Conservation (phyloP, 768 basidiomycete genomes). For the Collybia mongolica region DNA sequence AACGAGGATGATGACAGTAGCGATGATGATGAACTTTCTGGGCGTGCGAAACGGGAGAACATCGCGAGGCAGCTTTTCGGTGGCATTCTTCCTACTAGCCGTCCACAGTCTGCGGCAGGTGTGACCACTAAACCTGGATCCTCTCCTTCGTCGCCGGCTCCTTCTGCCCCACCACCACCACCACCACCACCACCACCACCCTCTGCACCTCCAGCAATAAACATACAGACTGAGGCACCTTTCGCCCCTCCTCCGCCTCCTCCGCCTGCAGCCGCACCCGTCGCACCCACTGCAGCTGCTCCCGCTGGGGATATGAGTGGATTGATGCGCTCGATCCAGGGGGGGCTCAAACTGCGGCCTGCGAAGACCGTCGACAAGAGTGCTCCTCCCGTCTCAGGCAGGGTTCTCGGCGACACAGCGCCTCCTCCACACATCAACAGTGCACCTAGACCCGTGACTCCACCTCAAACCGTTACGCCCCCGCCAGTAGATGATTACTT, state of each 20-base stretch:
- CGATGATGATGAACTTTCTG: constrained; percentile 71
- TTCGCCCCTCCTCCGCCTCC: constrained; percentile 36
- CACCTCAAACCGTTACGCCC: constrained; percentile 30
- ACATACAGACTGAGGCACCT: constrained; percentile 28
- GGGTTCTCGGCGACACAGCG: constrained; percentile 71
- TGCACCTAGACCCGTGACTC: constrained; percentile 40
- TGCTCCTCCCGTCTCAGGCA: constrained; percentile 64
- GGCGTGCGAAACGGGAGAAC: constrained; percentile 59
- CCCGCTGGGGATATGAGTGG: constrained; percentile 56
- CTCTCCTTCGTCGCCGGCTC: constrained; percentile 32
- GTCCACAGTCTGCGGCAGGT: constrained; percentile 49
- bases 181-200: constrained; percentile 32
- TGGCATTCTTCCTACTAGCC: constrained; percentile 53
- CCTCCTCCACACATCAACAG: constrained; percentile 69
- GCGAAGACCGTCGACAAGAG: constrained; percentile 85
- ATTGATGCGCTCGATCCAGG: constrained; percentile 77
- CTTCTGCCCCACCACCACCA: constrained; percentile 29
- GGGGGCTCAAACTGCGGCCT: constrained; percentile 69
- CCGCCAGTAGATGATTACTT: constrained; percentile 16
- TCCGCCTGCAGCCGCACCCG: constrained; percentile 27
- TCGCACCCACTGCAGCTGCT: constrained; percentile 29
- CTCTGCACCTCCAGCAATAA: constrained; percentile 33
- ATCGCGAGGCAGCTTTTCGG: constrained; percentile 84
- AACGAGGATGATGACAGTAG: constrained; percentile 62
- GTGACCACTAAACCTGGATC: constrained; percentile 46